Base-by-base conservation (phyloP, 192 early-diverging fungal genomes). In the Kickxella alabastrina region DNA sequence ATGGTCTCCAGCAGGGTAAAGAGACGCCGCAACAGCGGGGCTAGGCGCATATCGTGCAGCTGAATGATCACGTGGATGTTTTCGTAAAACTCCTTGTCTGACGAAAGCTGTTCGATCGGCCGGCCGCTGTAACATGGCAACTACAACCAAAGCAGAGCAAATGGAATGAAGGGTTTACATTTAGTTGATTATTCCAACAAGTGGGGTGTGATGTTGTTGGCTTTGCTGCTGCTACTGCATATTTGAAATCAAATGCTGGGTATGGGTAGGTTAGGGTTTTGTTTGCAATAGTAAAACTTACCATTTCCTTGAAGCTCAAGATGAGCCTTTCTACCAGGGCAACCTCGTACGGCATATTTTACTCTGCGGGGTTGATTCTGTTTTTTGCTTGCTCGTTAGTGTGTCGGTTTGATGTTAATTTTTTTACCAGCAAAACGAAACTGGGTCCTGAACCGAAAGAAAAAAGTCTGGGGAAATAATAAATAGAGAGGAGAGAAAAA, bases 81-180 rank as follows among this genome's bases (percentile, higher is more conserved):
- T 68, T 90, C 86, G 56, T 82, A 80, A 58, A 94, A 83, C 44
- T 89, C 77, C 19, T 86, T 83, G 77, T 92, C 91, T 37, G 69
- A 44, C 40, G 91, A 83, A 43, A 94, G 70, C 24, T 68, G 62
- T 10, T 85, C 79, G 36, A 87, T 65, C 31, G 72, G 68, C 57
- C 76, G 62, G 13, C 85, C 83, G 37, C 84, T 87, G 52, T 87
- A 87, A 52, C 82, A 79, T 24, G 89, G 89, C 54, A 91, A 73
- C 89, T 91, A 65, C 41, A 59, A 39, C 28, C 12, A 8, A 55
- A n/a, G 21, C 21, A 49, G 5, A 49, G 24, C 21, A 28, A 52
- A 34, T 41, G 51, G 22, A 3, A 29, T 13, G 23, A 21, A n/a
- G 42, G 8, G 12, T 1, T 28, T 4, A n/a, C 18, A 43, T 12